phyloP scores from a whole-genome alignment of 225 moss, liverwort and hornwort species.

The Pseudisothecium myosuroides region DNA sequence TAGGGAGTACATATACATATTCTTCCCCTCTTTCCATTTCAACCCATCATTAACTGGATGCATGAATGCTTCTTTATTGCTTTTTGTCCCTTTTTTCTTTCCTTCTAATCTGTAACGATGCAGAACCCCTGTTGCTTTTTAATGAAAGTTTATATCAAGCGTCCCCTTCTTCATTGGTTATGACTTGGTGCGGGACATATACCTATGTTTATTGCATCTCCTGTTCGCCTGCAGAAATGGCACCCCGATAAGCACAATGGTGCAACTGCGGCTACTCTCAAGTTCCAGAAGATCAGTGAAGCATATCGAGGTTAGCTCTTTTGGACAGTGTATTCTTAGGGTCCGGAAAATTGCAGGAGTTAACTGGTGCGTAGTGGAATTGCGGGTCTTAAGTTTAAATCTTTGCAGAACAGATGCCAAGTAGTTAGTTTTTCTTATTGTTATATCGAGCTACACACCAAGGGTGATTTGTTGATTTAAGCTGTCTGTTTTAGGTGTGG shows the following conservation, averaged over 20 bases:
- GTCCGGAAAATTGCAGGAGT: background rate
- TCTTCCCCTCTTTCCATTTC: background rate
- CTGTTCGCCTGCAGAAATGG: constrained; percentile 60
- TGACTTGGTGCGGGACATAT: background rate
- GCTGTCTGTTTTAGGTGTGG: background rate
- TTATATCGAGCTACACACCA: background rate
- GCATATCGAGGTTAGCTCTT: constrained; percentile 78
- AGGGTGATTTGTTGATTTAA: background rate
- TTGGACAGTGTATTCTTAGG: background rate
- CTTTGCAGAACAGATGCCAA: background rate
- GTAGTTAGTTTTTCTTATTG: background rate
- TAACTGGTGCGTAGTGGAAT: background rate
- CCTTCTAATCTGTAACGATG: background rate
- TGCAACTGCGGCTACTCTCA: constrained; percentile 69
- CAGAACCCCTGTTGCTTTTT: background rate
- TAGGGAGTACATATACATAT: background rate
- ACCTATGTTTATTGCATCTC: background rate
- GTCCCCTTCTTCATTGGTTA: background rate
- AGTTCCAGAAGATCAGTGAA: constrained; percentile 93
- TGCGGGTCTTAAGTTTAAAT: background rate
- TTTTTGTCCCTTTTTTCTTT: background rate
- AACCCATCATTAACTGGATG: background rate
- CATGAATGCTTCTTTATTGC: background rate
- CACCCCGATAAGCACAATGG: constrained; percentile 92
- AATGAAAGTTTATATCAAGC: background rate